Conservation (phyloP, 1,284 basidiomycete species). For the Austroboletus niveus region DNA sequence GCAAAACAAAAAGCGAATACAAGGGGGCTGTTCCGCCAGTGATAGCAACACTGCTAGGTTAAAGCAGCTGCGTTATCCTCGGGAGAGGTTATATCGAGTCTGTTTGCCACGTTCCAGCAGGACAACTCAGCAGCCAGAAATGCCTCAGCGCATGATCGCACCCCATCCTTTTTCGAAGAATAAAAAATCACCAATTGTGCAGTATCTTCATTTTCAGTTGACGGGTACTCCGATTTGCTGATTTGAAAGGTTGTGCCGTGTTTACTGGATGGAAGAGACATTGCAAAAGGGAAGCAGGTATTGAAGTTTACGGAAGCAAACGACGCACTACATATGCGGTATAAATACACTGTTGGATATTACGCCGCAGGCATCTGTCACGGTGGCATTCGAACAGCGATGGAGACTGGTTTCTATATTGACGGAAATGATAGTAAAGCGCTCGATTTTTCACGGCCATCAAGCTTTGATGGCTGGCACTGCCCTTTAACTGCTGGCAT, state of each 20-base stretch:
- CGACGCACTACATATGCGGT: slow-evolving; percentile 13
- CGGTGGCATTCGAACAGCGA: too few species aligned
- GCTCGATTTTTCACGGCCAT: too few species aligned
- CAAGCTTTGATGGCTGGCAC: too few species aligned
- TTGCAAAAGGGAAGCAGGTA: slow-evolving; percentile 5
- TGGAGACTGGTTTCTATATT: too few species aligned
- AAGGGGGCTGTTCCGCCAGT: slow-evolving; percentile 87
- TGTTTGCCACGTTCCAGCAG: slow-evolving; percentile 50
- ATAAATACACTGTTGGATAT: slow-evolving; percentile 32
- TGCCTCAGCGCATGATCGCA: slow-evolving; percentile 24
- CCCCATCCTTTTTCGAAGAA: slow-evolving; percentile 29
- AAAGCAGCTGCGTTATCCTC: slow-evolving; percentile 51
- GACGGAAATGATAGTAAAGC: too few species aligned
- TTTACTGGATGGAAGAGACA: slow-evolving; percentile 19
- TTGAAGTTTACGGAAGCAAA: background rate
- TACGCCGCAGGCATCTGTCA: too few species aligned
- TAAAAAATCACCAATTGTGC: slow-evolving; percentile 58
- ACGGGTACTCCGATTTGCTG: slow-evolving; percentile 10
- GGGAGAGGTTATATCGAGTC: slow-evolving; percentile 48
- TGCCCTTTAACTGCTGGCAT: too few species aligned
- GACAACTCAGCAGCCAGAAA: slow-evolving; percentile 57
- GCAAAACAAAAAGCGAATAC: slow-evolving; percentile 49
- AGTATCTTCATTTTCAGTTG: slow-evolving; percentile 46
- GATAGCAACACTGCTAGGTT: slow-evolving; percentile 94
- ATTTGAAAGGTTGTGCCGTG: slow-evolving; percentile 4